A percentile compares a stretch with the other conserved stretches of the same genome.
phyloP scores from a whole-genome alignment of 345 rosid genomes.

The Eucalyptus pumila region DNA sequence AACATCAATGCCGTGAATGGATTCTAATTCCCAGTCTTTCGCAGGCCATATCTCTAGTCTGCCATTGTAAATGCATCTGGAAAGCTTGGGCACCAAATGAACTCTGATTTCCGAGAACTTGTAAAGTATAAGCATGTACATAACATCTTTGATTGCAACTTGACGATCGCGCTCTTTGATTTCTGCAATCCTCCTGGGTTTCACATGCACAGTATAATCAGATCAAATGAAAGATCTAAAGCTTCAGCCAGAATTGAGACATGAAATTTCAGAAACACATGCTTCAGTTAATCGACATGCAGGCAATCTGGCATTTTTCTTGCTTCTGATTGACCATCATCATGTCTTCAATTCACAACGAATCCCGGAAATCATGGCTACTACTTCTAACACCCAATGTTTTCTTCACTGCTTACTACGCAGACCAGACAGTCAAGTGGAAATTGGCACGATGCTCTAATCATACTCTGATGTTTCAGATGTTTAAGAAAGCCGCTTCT shows the following conservation, averaged over 20 bases:
- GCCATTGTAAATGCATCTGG: constrained; percentile 65
- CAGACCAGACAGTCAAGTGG: background rate
- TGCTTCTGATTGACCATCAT: background rate
- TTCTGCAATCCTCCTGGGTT: constrained; percentile 67
- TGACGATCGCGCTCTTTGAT: constrained; percentile 55
- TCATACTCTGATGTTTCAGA: background rate
- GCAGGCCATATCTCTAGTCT: constrained; percentile 88
- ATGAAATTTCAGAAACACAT: background rate
- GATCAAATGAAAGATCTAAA: background rate
- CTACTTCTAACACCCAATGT: background rate
- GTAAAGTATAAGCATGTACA: constrained; percentile 72
- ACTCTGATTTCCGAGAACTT: constrained; percentile 82
- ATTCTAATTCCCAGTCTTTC: constrained; percentile 90
- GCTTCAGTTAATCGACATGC: background rate
- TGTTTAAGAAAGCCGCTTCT: background rate
- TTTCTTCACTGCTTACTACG: background rate
- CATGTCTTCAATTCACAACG: background rate
- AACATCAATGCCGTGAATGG: constrained; percentile 55
- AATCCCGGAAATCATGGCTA: background rate
- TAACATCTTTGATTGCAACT: constrained; percentile 75
- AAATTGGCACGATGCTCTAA: background rate
- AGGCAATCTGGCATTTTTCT: background rate
- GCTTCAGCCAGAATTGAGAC: background rate
- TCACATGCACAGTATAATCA: background rate
- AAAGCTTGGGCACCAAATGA: constrained; percentile 79